Evolutionary conservation across 2,329 filamentous ascomycete species (phyloP).

Genomic region (Drechmeria coniospora): DNA sequence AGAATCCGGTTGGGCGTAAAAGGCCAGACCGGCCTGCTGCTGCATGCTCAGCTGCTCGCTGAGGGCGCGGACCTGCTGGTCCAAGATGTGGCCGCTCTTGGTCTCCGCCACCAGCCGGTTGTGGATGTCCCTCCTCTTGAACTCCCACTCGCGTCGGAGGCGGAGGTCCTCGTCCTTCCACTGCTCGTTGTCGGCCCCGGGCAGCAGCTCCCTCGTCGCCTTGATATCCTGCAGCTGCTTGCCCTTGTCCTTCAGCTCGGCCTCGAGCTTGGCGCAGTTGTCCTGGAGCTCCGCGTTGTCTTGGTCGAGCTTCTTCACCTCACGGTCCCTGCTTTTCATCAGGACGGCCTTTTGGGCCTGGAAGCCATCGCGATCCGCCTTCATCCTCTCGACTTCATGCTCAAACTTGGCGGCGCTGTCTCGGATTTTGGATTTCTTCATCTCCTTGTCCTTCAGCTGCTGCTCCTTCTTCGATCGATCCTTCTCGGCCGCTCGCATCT

Average conservation of each 20-base stretch:
- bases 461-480: slow-evolving; percentile 67
- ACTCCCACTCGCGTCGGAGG: slow-evolving; percentile 40
- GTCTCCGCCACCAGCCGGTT: slow-evolving; percentile 30
- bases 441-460: slow-evolving; percentile 49
- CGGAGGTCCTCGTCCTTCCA: slow-evolving; percentile 35
- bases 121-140: slow-evolving; percentile 37
- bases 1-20: slow-evolving; percentile 30
- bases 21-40: slow-evolving; percentile 24
- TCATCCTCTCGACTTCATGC: slow-evolving; percentile 45
- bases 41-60: slow-evolving; percentile 29
- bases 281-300: slow-evolving; percentile 48
- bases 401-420: slow-evolving; percentile 58
- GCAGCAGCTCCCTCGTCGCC: slow-evolving; percentile 48
- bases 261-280: slow-evolving; percentile 49
- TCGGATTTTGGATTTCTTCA: slow-evolving; percentile 51
- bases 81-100: slow-evolving; percentile 29
- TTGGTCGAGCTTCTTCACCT: slow-evolving; percentile 34
- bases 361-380: slow-evolving; percentile 36
- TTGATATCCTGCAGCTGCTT: slow-evolving; percentile 63
- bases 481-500: slow-evolving; percentile 68
- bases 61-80: slow-evolving; percentile 28
- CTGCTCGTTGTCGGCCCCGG: slow-evolving; percentile 44
- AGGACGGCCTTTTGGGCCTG: slow-evolving; percentile 36
- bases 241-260: slow-evolving; percentile 49
- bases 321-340: slow-evolving; percentile 33